phyloP scores from a whole-genome alignment of 2,329 filamentous ascomycete genomes.

The Apiospora arundinis region DNA sequence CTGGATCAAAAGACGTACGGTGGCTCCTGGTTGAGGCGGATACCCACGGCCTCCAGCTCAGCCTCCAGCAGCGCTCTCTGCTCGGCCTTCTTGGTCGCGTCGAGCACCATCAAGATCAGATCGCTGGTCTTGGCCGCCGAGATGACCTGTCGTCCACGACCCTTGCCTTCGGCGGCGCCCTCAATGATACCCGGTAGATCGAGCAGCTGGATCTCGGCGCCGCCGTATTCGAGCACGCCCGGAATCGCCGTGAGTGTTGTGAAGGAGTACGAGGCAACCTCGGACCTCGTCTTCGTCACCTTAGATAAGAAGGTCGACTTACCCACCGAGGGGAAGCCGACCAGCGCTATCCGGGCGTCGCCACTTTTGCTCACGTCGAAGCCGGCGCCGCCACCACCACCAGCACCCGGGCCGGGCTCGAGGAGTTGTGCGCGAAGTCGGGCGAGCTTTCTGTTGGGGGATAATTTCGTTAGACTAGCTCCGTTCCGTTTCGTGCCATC shows the following conservation, averaged over 20 bases:
- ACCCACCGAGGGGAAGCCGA: slow-evolving; percentile 98
- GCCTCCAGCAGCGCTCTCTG: slow-evolving; percentile 89
- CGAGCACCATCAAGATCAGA: slow-evolving; percentile 93
- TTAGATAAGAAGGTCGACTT: slow-evolving; percentile 99
- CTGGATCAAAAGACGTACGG: slow-evolving; percentile 64
- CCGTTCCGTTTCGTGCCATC: background rate
- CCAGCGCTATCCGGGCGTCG: slow-evolving; percentile 94
- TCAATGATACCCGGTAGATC: slow-evolving; percentile 99
- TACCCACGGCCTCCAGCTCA: slow-evolving; percentile 93
- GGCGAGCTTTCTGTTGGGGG: slow-evolving; percentile 79
- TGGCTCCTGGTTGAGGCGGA: slow-evolving; percentile 87
- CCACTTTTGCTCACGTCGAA: slow-evolving; percentile 97
- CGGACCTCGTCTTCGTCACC: slow-evolving; percentile 96
- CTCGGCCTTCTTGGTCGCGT: slow-evolving; percentile 95
- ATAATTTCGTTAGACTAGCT: background rate
- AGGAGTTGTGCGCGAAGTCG: slow-evolving; percentile 92
- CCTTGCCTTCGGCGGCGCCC: slow-evolving; percentile 94
- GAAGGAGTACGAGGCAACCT: slow-evolving; percentile 96
- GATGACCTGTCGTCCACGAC: slow-evolving; percentile 93
- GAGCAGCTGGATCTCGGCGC: slow-evolving; percentile 96
- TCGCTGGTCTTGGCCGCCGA: slow-evolving; percentile 98
- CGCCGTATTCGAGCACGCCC: slow-evolving; percentile 95
- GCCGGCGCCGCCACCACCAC: slow-evolving; percentile 78
- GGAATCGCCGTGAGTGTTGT: slow-evolving; percentile 97
- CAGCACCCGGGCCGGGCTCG: slow-evolving; percentile 82